phyloP scores from a whole-genome alignment of 208 protist species.

The Leishmania lainsoni region DNA sequence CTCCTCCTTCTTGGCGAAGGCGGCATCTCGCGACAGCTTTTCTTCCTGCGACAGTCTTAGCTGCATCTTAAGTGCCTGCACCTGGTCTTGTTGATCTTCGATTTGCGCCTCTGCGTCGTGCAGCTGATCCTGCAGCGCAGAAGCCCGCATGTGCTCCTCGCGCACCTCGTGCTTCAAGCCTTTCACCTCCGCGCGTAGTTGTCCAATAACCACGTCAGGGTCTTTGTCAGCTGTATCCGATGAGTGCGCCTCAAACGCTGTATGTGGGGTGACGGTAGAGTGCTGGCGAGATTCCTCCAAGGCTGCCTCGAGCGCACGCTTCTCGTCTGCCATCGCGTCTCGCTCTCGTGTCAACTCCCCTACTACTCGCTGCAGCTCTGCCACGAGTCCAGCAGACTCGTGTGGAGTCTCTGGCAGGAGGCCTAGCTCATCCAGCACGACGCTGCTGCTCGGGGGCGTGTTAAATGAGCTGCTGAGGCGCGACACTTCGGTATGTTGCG shows the following conservation, averaged over 20 bases:
- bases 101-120: conserved; percentile 36
- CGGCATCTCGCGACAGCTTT: conserved; percentile 29
- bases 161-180: conserved; percentile 21
- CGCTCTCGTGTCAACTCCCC: conserved; percentile 29
- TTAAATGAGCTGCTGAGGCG: conserved; percentile 22
- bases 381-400: conserved; percentile 14
- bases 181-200: conserved; percentile 20
- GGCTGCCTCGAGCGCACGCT: conserved; percentile 11
- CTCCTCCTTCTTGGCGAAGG: conserved; percentile 35
- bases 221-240: conserved; percentile 1
- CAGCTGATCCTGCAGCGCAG: conserved; percentile 26
- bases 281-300: conserved; percentile 10
- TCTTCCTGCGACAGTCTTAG: conserved; percentile 43
- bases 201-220: conserved; percentile 6
- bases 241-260: not conserved
- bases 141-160: conserved; percentile 24
- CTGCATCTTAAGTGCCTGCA: conserved; percentile 37
- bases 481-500: conserved; percentile 17
- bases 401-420: conserved; percentile 7
- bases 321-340: conserved; percentile 15
- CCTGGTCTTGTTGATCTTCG: conserved; percentile 30
- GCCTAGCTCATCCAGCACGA: conserved; percentile 12
- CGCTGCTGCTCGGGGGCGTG: conserved; percentile 21
- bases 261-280: not conserved
- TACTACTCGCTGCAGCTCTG: conserved; percentile 19